Conservation (phyloP, 2,329 filamentous ascomycete species). For the Arthroderma sp. region DNA sequence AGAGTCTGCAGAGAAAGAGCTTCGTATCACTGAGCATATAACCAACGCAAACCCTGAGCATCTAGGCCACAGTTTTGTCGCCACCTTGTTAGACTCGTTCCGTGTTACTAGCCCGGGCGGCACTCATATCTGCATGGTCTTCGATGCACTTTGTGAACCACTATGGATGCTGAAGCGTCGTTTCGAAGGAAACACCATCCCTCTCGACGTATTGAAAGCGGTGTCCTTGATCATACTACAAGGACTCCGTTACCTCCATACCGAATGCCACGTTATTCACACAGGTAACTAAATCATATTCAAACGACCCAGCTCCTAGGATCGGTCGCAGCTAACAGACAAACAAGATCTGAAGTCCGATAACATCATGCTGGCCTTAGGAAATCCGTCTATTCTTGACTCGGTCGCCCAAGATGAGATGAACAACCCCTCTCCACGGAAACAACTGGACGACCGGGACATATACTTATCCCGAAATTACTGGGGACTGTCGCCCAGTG, state of each 20-base stretch:
- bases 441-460: slow-evolving; percentile 15
- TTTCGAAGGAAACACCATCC: slow-evolving; percentile 16
- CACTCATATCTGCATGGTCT: slow-evolving; percentile 25
- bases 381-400: slow-evolving; percentile 15
- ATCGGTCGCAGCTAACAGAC: slow-evolving; percentile 3
- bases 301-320: background rate
- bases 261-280: slow-evolving; percentile 30
- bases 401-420: slow-evolving; percentile 13
- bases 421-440: slow-evolving; percentile 18
- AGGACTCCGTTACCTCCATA: slow-evolving; percentile 32
- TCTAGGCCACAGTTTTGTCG: slow-evolving; percentile 20
- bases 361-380: slow-evolving; percentile 27
- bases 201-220: slow-evolving; percentile 19
- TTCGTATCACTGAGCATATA: slow-evolving; percentile 22
- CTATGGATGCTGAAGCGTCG: slow-evolving; percentile 20
- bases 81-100: slow-evolving; percentile 24
- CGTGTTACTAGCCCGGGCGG: slow-evolving; percentile 16
- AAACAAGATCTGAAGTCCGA: slow-evolving; percentile 28
- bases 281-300: slow-evolving; percentile 20
- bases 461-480: slow-evolving; percentile 22
- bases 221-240: slow-evolving; percentile 25
- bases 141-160: slow-evolving; percentile 25
- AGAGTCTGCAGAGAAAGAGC: slow-evolving; percentile 15
- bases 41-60: slow-evolving; percentile 18
- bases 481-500: slow-evolving; percentile 14